Base-by-base conservation (phyloP, 164 flowering plant species). In the Warburgia ugandensis region DNA sequence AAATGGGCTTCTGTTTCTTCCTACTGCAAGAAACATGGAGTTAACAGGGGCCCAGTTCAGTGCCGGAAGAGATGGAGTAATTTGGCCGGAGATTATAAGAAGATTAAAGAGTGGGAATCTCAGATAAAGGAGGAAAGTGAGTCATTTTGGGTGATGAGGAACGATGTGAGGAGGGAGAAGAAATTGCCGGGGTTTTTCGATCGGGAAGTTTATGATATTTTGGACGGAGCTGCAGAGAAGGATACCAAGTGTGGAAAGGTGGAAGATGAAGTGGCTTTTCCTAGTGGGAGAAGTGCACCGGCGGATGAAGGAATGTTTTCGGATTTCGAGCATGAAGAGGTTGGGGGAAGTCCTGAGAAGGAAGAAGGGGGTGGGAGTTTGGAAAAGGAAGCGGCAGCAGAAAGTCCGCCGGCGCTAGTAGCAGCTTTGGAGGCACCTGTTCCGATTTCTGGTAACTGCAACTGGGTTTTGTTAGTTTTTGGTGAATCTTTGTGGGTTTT, bases 51-150 rank as follows among this genome's bases (percentile, higher is more conserved):
- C 12, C 82, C 96, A 19, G 86, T 85, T 5, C 98, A 92, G 76
- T 92, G 98, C 68, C 75, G 96, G 55, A 92, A 92, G 60, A 32
- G 98, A 53, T 92, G 96, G 96, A 82, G 98, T 65, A 92, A 92
- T 46, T 62, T 92, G 31, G 77, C 84, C 16, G 92, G 96, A 0
- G 98, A 92, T 48, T 92, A 51, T 48, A 85, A 77, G 78, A 92
- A 83, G 73, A 82, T 92, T 32, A 88, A 77, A 47, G 83, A 76
- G 25, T 92, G 95, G 91, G 96, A 88, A 44, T 53, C 72, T 20
- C 59, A 53, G 65, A 57, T 52, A 2, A 29, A 6, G 47, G 86
- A 68, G 0, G 81, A 64, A 14, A 43, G 62, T 1, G 90, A 83
- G 5, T 83, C 95, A 46, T 92, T 80, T 56, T 92, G 96, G 96